A percentile compares a stretch with the other conserved stretches of the same genome.
phyloP scores from a whole-genome alignment of 169 alveolate genomes.

The Miamiensis avidus region DNA sequence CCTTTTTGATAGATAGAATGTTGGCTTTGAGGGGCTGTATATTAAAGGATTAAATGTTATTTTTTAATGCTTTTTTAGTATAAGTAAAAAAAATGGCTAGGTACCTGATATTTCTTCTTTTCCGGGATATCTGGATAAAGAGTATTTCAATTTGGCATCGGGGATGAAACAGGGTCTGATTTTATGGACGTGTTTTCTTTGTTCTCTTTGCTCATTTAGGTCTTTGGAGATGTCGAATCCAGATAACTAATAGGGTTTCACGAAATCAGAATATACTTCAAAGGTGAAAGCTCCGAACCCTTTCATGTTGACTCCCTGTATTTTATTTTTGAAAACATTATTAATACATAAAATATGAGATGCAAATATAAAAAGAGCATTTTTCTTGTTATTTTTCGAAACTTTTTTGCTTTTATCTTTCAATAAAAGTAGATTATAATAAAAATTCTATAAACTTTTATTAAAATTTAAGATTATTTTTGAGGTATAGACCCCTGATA shows the following conservation, averaged over 20 bases:
- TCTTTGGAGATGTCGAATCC: slow-evolving; percentile 40
- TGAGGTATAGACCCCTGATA: too few species aligned
- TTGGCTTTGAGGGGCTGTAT: slow-evolving; percentile 31
- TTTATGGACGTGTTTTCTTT: slow-evolving; percentile 46
- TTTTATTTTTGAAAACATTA: background rate
- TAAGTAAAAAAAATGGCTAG: background rate
- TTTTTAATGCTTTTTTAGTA: background rate
- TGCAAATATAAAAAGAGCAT: too few species aligned
- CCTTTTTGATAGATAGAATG: slow-evolving; percentile 46
- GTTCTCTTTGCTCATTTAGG: slow-evolving; percentile 38
- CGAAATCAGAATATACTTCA: slow-evolving; percentile 37
- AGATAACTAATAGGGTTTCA: slow-evolving; percentile 38
- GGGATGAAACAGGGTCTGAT: slow-evolving; percentile 55
- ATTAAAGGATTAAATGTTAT: background rate
- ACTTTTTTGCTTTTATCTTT: too few species aligned
- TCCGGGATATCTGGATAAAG: slow-evolving; percentile 42
- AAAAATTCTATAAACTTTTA: too few species aligned
- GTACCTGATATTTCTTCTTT: slow-evolving; percentile 44
- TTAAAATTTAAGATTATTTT: too few species aligned
- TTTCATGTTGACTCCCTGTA: slow-evolving; percentile 38
- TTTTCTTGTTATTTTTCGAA: too few species aligned
- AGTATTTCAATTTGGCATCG: slow-evolving; percentile 35
- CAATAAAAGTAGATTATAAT: too few species aligned
- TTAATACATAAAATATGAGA: background rate
- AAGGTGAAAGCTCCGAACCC: slow-evolving; percentile 47